Conservation (phyloP, 495 filamentous ascomycete species). For the Penicillium mononematosum region DNA sequence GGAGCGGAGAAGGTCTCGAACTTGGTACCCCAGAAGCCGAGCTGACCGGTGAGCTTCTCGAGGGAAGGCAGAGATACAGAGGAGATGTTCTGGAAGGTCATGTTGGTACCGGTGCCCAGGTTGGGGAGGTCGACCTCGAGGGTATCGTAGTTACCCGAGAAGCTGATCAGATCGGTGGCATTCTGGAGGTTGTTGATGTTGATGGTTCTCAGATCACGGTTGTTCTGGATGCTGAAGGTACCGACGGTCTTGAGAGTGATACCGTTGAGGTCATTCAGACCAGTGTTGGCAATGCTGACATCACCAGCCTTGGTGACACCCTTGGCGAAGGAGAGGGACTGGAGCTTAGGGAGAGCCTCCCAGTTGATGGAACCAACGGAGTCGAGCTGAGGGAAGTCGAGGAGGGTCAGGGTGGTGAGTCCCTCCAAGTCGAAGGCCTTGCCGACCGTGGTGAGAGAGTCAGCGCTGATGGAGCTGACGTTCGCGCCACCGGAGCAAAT, state of each 20-base stretch:
- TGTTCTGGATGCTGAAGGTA: conserved; percentile 77
- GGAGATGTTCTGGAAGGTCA: conserved; percentile 85
- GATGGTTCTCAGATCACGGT: conserved; percentile 65
- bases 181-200: conserved; percentile 67
- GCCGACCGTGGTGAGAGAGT: conserved; percentile 49
- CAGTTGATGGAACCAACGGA: conserved; percentile 65
- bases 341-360: conserved; percentile 69
- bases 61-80: conserved; percentile 75
- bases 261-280: conserved; percentile 68
- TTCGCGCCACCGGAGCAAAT: conserved; percentile 55
- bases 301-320: conserved; percentile 62
- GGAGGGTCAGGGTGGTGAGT: conserved; percentile 61
- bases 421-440: conserved; percentile 65
- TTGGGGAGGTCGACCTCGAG: conserved; percentile 75
- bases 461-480: conserved; percentile 56
- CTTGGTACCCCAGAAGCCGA: conserved; percentile 80
- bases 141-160: conserved; percentile 55
- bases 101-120: conserved; percentile 73
- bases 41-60: conserved; percentile 67
- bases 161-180: conserved; percentile 59
- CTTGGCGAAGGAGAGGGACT: conserved; percentile 60
- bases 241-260: conserved; percentile 67
- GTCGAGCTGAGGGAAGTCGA: conserved; percentile 62
- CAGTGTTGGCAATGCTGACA: conserved; percentile 79
- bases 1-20: conserved; percentile 67